phyloP scores from a whole-genome alignment of 2,329 filamentous ascomycete species.

The Aspergillus sp. region DNA sequence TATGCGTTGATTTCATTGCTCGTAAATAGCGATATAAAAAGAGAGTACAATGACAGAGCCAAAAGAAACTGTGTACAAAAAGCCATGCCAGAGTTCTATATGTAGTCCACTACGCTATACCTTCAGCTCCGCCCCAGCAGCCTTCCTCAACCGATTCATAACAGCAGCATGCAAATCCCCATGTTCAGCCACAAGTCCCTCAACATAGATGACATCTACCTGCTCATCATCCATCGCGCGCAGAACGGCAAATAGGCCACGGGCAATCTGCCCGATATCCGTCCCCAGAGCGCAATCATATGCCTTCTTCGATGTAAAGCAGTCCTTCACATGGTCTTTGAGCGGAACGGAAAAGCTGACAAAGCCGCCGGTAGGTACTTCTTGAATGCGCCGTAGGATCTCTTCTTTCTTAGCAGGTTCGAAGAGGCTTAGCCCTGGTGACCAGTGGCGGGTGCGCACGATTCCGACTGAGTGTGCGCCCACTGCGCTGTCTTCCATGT shows the following conservation, averaged over 20 bases:
- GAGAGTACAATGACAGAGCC: neutral
- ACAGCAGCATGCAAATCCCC: constrained; percentile 79
- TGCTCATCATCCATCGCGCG: constrained; percentile 73
- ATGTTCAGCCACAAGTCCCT: constrained; percentile 66
- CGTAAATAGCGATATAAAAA: no score
- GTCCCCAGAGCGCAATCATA: constrained; percentile 69
- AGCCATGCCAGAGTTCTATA: neutral
- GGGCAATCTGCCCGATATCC: constrained; percentile 67
- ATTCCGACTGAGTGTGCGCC: constrained; percentile 30
- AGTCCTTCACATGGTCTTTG: constrained; percentile 13
- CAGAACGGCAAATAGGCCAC: constrained; percentile 80
- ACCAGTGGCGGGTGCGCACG: constrained; percentile 34
- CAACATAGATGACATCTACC: constrained; percentile 80
- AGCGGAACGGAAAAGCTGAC: constrained; percentile 22
- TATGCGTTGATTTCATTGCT: no score
- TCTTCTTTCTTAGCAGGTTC: constrained; percentile 15
- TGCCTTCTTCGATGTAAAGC: constrained; percentile 27
- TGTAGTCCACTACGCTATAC: constrained; percentile 27
- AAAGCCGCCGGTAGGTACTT: constrained; percentile 18
- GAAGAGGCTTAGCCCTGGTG: constrained; percentile 22
- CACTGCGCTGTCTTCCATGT: constrained; percentile 25
- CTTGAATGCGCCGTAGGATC: constrained; percentile 16
- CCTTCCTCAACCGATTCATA: constrained; percentile 77
- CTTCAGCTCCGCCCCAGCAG: constrained; percentile 53
- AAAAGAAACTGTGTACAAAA: neutral